Conservation (phyloP, 306 rosid genomes). For the Albizia julibrissin region DNA sequence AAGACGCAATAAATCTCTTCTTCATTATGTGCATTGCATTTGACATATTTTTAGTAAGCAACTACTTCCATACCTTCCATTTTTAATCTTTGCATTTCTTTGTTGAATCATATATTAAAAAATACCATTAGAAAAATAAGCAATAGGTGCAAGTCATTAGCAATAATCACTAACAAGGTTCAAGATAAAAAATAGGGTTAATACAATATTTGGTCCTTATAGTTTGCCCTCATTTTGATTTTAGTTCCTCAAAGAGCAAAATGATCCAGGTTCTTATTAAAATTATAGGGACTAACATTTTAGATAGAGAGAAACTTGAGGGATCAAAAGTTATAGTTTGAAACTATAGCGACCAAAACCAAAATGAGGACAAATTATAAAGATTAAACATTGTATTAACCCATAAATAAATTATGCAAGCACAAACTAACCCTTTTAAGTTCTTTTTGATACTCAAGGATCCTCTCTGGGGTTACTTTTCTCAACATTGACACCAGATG, state of each 20-base stretch:
- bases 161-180: constrained; percentile 2
- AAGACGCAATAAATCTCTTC: not conserved
- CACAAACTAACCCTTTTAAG: constrained; percentile 68
- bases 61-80: not conserved
- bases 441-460: constrained; percentile 78
- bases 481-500: constrained; percentile 66
- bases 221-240: too few species aligned
- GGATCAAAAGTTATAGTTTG: too few species aligned
- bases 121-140: not conserved
- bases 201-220: too few species aligned
- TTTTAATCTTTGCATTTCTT: not conserved
- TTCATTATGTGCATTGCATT: not conserved
- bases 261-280: too few species aligned
- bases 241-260: too few species aligned
- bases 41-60: constrained; percentile 1
- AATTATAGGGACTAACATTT: too few species aligned
- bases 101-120: not conserved
- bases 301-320: too few species aligned
- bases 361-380: too few species aligned
- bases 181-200: not conserved
- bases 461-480: constrained; percentile 50
- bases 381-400: too few species aligned
- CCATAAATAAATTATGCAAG: constrained; percentile 11
- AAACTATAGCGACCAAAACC: too few species aligned
- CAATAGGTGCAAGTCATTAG: not conserved